Percentiles rank a stretch among this genome's conserved stretches.
Conservation (phyloP, 257 asterid species). For the Capsicum pubescens region DNA sequence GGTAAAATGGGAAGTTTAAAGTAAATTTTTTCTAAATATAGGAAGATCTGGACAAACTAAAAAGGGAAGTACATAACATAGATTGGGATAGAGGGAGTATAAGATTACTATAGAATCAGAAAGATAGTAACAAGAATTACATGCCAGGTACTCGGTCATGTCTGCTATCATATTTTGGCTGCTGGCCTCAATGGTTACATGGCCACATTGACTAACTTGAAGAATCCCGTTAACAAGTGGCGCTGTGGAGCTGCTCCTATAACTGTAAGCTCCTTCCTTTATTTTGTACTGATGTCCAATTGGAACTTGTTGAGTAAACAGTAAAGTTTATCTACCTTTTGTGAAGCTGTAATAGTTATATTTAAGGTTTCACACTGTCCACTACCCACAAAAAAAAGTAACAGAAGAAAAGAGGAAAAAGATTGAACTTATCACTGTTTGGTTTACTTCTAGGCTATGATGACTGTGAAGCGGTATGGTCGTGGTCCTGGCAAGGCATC, state of each 20-base stretch:
- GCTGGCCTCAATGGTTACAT: constrained; percentile 93
- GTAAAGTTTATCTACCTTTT: not conserved
- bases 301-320: not conserved
- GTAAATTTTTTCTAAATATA: not conserved
- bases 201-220: constrained; percentile 89
- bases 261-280: constrained; percentile 55
- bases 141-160: constrained; percentile 86
- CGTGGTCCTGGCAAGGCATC: constrained; percentile 69
- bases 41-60: not conserved
- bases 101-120: not conserved
- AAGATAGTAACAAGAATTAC: not conserved
- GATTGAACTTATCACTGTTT: not conserved
- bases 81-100: not conserved
- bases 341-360: not conserved
- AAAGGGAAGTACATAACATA: not conserved
- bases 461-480: constrained; percentile 86
- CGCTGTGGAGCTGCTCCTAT: constrained; percentile 97
- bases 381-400: not conserved
- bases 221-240: constrained; percentile 95
- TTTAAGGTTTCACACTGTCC: not conserved
- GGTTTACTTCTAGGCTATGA: constrained; percentile 71
- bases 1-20: not conserved
- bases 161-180: constrained; percentile 83
- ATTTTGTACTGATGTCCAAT: not conserved
- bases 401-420: not conserved